Evolutionary conservation across 179 eudicot genomes (phyloP), one percentile per base, ranked within the genome.

Genomic region (Corrigiola litoralis): DNA sequence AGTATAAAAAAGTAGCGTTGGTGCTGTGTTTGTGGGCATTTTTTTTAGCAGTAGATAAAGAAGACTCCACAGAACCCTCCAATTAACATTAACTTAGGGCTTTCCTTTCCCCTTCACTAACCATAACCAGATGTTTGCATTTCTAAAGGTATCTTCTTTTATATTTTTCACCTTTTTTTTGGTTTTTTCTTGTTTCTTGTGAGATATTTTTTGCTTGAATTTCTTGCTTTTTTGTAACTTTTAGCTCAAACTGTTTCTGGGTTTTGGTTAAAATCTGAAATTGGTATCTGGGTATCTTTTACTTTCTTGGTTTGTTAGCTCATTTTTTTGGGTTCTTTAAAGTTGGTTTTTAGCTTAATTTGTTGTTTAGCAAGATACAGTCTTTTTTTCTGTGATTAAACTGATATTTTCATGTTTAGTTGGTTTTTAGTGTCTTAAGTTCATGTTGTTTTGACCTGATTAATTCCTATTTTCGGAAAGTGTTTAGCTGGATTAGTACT

Each of bases 71-170:
- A 56, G 27, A 61, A 58, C 3, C 32, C 2, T 28, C 77, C 61
- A 73, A 55, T 51, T 16, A n/a, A n/a, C 29, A 6, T 24, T 1
- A 4, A 51, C 11, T 67, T 52, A 73, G 72, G 80, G 71, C 52
- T 72, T 25, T 16, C 34, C 20, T 33, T 41, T 57, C 1, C 8
- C 28, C 8, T 21, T 25, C 33, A 9, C 9, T 18, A 12, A 0
- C n/a, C 8, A n/a, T n/a, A n/a, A 16, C 6, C 23, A 21, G 17
- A 40, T 27, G 24, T 48, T 37, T 21, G 1, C 4, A 11, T 72
- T 73, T 63, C 53, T 41, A 68, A 65, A 77, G 77, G 72, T 72
- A 74, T 60, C 62, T 61, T 40, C 46, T 80, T 34, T 45, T 21
- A 32, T 45, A 32, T 31, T 24, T 61, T 69, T n/a, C 17, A 14